Evolutionary conservation across 768 basidiomycete genomes (phyloP), one percentile per base, ranked within the genome.

Genomic region (Exidia glandulosa): DNA sequence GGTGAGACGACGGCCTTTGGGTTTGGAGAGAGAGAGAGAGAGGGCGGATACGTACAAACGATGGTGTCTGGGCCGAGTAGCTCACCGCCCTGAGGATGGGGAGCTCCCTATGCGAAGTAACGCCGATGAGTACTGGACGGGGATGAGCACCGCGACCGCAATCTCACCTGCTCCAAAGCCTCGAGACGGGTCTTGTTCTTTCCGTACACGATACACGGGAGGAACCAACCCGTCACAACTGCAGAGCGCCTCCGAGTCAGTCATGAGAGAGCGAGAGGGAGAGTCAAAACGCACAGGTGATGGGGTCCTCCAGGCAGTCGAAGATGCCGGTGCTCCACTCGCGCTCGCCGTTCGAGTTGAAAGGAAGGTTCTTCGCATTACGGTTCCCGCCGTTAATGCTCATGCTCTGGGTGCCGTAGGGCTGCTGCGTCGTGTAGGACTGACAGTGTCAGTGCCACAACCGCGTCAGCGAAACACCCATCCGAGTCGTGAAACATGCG

Each of bases 131-230:
- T 19, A 37, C 36, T 3, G 12, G 36, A 10, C 36, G 12, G 10
- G 12, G 19, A 12, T 19, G 12, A 37, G 2, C 19, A 37, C 12
- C 36, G 19, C 19, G 2, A 37, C 12, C 10, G 36, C 36, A 37
- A 19, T 12, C 36, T 10, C 23, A 45, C 41, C 1, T 32, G 41
- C 37, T 70, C 63, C 48, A 80, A 65, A 59, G 77, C 71, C 31
- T 77, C 73, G 54, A 71, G 65, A 58, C 79, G 77, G 31, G 66
- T 67, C 64, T 74, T 77, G 67, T 73, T 73, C 61, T 74, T 64
- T 32, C 71, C 67, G 65, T 77, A 78, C 47, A 71, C 62, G 59
- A 78, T 61, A 65, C 77, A 79, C 1, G 79, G 78, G 66, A 70
- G 74, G 66, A 67, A 79, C 48, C 68, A 75, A 1, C 76, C 65